Conservation (phyloP, 805 yeast species). For the Kodamaea sagamina region DNA sequence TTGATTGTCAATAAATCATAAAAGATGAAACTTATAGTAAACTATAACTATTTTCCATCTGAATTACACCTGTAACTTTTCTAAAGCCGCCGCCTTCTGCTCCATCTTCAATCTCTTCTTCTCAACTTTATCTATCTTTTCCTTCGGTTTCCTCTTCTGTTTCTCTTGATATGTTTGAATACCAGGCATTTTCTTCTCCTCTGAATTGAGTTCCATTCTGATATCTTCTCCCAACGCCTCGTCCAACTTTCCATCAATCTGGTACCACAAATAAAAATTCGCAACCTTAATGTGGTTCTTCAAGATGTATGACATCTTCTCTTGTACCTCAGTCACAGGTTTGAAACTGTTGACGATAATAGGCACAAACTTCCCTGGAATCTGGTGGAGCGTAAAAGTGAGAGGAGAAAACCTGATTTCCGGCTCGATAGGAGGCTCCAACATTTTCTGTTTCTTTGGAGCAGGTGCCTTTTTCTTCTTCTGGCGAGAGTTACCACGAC, state of each 20-base stretch:
- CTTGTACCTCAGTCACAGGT: slow-evolving; percentile 54
- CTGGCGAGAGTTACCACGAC: slow-evolving; percentile 13
- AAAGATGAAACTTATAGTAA: too few relatives aligned
- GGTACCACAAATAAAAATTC: slow-evolving; percentile 77
- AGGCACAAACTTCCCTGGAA: slow-evolving; percentile 66
- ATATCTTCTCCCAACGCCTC: slow-evolving; percentile 64
- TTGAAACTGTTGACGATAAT: slow-evolving; percentile 67
- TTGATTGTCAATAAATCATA: too few relatives aligned
- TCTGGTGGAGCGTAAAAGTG: slow-evolving; percentile 63
- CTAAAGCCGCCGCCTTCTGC: background rate
- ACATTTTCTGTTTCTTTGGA: slow-evolving; percentile 20
- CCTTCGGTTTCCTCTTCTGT: slow-evolving; percentile 37
- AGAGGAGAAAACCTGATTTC: slow-evolving; percentile 56
- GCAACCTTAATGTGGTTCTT: slow-evolving; percentile 60
- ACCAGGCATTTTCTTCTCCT: slow-evolving; percentile 51
- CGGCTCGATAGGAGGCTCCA: slow-evolving; percentile 45
- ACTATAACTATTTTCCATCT: too few relatives aligned
- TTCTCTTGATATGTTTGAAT: slow-evolving; percentile 20
- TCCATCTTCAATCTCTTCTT: slow-evolving; percentile 13
- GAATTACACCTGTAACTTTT: background rate
- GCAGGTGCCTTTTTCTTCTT: slow-evolving; percentile 18
- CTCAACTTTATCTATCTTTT: slow-evolving; percentile 23
- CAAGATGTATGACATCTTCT: slow-evolving; percentile 62
- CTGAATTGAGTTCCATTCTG: slow-evolving; percentile 55
- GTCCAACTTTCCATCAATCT: slow-evolving; percentile 74